Conservation (phyloP, 192 early-diverging fungal species). For the Paraglomus occultum region DNA sequence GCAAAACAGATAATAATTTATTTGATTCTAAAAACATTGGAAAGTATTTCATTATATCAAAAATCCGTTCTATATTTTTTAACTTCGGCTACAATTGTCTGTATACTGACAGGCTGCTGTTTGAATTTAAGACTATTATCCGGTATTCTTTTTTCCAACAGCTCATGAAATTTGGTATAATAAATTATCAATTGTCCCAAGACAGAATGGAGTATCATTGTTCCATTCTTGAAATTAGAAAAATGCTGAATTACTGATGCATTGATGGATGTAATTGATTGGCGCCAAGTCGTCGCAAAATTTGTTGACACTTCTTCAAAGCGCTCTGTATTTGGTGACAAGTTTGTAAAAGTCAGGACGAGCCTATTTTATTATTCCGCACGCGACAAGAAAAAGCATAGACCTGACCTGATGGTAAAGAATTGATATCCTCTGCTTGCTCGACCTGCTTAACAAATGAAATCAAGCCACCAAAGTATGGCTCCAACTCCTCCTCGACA, state of each 20-base stretch:
- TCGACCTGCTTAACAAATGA: conserved; percentile 76
- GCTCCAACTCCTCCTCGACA: conserved; percentile 86
- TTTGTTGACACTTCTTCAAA: conserved; percentile 66
- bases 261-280: conserved; percentile 74
- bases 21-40: too few species aligned
- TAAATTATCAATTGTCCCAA: conserved; percentile 88
- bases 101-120: conserved; percentile 80
- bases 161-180: conserved; percentile 84
- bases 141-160: conserved; percentile 73
- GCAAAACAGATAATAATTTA: too few species aligned
- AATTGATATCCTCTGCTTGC: conserved; percentile 54
- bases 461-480: conserved; percentile 78
- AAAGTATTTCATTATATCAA: conserved; percentile 28
- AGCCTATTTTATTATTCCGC: neutral
- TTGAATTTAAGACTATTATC: conserved; percentile 40
- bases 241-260: conserved; percentile 87
- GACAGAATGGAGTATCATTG: conserved; percentile 84
- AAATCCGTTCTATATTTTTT: conserved; percentile 85
- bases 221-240: conserved; percentile 94
- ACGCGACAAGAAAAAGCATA: neutral
- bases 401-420: conserved; percentile 48
- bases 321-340: conserved; percentile 36
- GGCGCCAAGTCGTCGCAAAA: conserved; percentile 83
- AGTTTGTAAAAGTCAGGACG: neutral
- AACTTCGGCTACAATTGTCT: conserved; percentile 94